A percentile compares a stretch with the other conserved stretches of the same genome.
Conservation (phyloP, 441 rosid genomes). For the Lepidium campestre region DNA sequence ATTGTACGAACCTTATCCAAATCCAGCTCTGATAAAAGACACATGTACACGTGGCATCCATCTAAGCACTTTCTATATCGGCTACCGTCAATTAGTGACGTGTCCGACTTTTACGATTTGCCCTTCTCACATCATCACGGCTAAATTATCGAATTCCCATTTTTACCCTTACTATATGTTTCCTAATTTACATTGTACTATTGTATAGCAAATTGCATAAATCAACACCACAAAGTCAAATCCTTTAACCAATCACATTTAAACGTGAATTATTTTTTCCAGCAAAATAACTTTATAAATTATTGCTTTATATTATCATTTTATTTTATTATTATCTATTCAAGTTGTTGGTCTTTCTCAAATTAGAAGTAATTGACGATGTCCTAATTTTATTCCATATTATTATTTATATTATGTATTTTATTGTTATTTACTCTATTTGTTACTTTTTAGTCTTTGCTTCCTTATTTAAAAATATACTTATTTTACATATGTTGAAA, state of each 20-base stretch:
- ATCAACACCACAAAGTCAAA: too few relatives aligned
- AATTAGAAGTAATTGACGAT: not conserved
- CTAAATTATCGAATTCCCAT: not conserved
- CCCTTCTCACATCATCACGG: not conserved
- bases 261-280: not conserved
- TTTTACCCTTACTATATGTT: not conserved
- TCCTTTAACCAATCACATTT: not conserved
- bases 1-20: conserved; percentile 18
- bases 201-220: too few relatives aligned
- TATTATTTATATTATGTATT: too few relatives aligned
- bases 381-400: too few relatives aligned
- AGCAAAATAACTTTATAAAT: not conserved
- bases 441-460: too few relatives aligned
- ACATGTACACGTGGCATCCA: conserved; percentile 19
- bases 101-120: not conserved
- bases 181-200: too few relatives aligned
- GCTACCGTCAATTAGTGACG: conserved; percentile 15
- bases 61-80: not conserved
- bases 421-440: too few relatives aligned
- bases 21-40: not conserved
- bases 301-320: not conserved
- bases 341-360: not conserved
- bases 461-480: too few relatives aligned
- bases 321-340: not conserved
- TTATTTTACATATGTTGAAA: too few relatives aligned